Base-by-base conservation (phyloP, 306 rosid genomes). In the Castanopsis chinensis region DNA sequence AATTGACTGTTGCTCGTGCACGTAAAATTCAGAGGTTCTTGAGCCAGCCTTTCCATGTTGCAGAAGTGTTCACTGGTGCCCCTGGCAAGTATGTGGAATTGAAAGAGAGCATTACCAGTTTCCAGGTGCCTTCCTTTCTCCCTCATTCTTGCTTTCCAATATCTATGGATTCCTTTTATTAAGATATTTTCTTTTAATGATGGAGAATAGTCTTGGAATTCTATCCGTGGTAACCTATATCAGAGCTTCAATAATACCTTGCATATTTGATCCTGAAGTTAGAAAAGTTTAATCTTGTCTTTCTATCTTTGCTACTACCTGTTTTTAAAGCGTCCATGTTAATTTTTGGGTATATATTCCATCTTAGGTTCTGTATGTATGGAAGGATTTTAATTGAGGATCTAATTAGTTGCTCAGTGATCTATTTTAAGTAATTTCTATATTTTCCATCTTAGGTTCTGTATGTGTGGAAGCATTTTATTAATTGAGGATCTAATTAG, bases 11-110 rank as follows among this genome's bases (percentile, higher is more conserved):
- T 52, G 98, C 98, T 6, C 99, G 99, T 80, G 99, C 99, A 51
- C 98, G 99, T 69, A 95, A 95, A 74, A 95, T 95, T 78, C 69
- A 41, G 73, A 73, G 86, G 76, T 95, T 95, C 92, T 76, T 95
- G 79, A 95, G 99, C 72, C 99, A 95, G 89, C 99, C 99, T 61
- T 95, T 95, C 99, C 99, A 95, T 73, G 99, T 95, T n/a, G 99
- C 99, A 23, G 99, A 95, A 83, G 99, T 95, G 23, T 95, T 95
- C 91, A 95, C 99, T 18, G 99, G 99, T 79, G 99, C 99, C 60
- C 96, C 99, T 18, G 99, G 99, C 53, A 95, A 95, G 82, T 95
- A 95, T 3, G 99, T 95, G 43, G 99, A 95, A 20, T 89, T 95
- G 89, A 93, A 93, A 79, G 99, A 95, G 88, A 90, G 90, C 83